Percentiles rank a stretch among this genome's conserved stretches.
Evolutionary conservation across 208 protist genomes (phyloP).

Genomic region (Leptomonas pyrrhocoris): DNA sequence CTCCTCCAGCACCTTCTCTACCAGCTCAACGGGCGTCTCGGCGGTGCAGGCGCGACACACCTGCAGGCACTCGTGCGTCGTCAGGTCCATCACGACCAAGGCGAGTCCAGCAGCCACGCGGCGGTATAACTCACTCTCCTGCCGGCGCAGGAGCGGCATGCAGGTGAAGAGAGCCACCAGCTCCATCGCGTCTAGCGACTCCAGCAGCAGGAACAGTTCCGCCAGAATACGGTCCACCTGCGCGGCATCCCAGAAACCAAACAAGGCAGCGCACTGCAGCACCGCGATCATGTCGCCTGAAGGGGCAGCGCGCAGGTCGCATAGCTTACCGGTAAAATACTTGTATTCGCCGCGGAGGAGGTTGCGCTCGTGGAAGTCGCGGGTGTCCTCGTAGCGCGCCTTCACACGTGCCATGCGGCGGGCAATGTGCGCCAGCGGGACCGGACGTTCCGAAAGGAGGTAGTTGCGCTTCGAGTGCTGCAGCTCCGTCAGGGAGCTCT

Average conservation of each 20-base stretch:
- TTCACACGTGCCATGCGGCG: conserved; percentile 85
- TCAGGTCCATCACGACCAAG: conserved; percentile 60
- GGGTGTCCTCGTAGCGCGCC: conserved; percentile 72
- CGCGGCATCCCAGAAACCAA: conserved; percentile 88
- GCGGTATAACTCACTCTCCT: conserved; percentile 53
- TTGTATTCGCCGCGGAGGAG: conserved; percentile 93
- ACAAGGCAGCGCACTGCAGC: conserved; percentile 80
- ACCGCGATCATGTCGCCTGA: conserved; percentile 79
- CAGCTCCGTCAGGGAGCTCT: conserved; percentile 76
- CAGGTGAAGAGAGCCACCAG: conserved; percentile 67
- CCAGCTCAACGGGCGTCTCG: conserved; percentile 46
- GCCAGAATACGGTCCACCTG: conserved; percentile 76
- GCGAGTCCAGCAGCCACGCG: conserved; percentile 52
- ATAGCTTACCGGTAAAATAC: conserved; percentile 92
- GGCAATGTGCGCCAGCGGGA: conserved; percentile 82
- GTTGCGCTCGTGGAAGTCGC: conserved; percentile 82
- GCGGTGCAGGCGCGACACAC: conserved; percentile 58
- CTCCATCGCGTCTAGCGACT: conserved; percentile 58
- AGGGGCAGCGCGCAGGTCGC: conserved; percentile 70
- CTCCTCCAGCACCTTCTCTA: conserved; percentile 48
- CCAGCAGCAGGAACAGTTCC: conserved; percentile 63
- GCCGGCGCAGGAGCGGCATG: conserved; percentile 71
- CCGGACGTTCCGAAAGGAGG: conserved; percentile 65
- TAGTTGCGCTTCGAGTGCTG: conserved; percentile 82
- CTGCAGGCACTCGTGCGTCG: conserved; percentile 74